phyloP scores from a whole-genome alignment of 768 basidiomycete species.

The Xerocomus spinulosus region DNA sequence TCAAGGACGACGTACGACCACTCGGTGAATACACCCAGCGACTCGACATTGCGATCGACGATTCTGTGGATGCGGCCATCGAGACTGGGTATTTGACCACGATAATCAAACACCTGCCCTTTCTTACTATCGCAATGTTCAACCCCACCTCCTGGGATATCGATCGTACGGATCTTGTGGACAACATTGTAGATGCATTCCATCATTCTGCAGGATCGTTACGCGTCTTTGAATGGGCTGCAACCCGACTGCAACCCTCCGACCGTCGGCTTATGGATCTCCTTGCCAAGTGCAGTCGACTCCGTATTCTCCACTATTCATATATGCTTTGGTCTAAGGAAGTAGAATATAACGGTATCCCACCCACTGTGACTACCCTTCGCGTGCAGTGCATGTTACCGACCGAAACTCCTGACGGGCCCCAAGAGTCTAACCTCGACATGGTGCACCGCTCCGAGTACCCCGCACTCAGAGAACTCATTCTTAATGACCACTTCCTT shows the following conservation, averaged over 20 bases:
- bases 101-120: constrained; percentile 15
- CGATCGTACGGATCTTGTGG: background rate
- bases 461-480: constrained; percentile 18
- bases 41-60: constrained; percentile 23
- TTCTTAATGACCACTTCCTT: constrained; percentile 3
- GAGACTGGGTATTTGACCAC: constrained; percentile 8
- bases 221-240: constrained; percentile 22
- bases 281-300: constrained; percentile 9
- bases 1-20: constrained; percentile 3
- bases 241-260: background rate
- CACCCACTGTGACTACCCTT: constrained; percentile 15
- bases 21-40: constrained; percentile 24
- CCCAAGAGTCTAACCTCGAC: no score
- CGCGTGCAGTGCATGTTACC: constrained; percentile 1
- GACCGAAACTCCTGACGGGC: no score
- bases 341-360: background rate
- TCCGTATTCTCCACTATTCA: constrained; percentile 16
- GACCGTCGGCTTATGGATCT: constrained; percentile 2
- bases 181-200: constrained; percentile 20
- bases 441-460: background rate
- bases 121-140: constrained; percentile 21
- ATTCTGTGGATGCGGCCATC: background rate
- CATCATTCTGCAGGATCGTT: constrained; percentile 11
- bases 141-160: background rate
- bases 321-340: constrained; percentile 12